Conservation (phyloP, 164 flowering plant species). For the Annona squamosa region DNA sequence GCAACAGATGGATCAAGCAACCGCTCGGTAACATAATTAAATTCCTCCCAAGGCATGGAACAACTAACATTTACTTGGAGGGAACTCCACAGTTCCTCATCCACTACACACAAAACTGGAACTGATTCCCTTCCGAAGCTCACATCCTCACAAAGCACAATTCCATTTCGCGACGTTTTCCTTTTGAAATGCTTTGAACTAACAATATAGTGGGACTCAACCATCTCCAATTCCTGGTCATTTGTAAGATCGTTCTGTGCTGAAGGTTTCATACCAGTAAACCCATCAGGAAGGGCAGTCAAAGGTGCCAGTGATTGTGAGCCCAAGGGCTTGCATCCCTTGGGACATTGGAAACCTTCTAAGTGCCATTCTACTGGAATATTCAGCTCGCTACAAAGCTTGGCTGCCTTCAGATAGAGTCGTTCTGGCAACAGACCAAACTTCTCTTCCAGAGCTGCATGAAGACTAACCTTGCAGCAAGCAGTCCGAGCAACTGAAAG, state of each 20-base stretch:
- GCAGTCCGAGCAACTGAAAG: constrained; percentile 67
- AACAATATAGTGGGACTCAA: constrained; percentile 71
- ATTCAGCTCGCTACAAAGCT: constrained; percentile 83
- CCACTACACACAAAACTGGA: constrained; percentile 68
- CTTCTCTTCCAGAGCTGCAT: constrained; percentile 50
- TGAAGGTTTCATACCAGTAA: constrained; percentile 7
- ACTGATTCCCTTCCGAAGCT: constrained; percentile 81
- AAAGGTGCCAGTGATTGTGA: constrained; percentile 25
- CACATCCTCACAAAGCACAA: constrained; percentile 68
- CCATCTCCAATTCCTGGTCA: constrained; percentile 53
- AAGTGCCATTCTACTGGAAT: constrained; percentile 71
- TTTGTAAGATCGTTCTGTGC: constrained; percentile 15
- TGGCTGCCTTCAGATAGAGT: constrained; percentile 80
- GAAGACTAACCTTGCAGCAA: constrained; percentile 70
- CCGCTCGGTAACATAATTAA: constrained; percentile 63
- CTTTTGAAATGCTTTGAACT: constrained; percentile 41
- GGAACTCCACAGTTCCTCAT: constrained; percentile 43
- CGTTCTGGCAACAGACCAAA: constrained; percentile 70
- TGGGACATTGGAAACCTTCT: constrained; percentile 75
- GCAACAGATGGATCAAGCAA: constrained; percentile 51
- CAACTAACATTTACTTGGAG: constrained; percentile 16
- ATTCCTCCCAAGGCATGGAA: constrained; percentile 83
- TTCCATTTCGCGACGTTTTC: constrained; percentile 25
- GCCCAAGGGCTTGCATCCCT: constrained; percentile 49
- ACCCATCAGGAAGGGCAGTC: constrained; percentile 25